These are phyloP conservation scores for Chimonanthus salicifolius DNA, from an alignment of 164 flowering plant species.

Conservation along the genomic window DNA sequence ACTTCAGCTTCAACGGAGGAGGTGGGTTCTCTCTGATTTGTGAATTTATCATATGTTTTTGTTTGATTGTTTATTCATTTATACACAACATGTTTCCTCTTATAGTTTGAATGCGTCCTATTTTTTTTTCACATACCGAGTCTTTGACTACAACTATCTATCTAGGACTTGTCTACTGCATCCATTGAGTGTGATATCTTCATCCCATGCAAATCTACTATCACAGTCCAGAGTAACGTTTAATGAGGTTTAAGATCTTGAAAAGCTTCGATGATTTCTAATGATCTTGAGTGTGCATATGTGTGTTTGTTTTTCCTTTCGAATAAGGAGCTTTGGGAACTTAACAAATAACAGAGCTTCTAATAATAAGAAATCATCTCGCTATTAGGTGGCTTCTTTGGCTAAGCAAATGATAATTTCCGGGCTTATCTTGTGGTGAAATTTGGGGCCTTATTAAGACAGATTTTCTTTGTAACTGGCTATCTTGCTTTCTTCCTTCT, in stretches of 20 bases:
- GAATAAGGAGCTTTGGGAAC: background rate
- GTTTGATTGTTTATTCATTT: slow-evolving; percentile 3
- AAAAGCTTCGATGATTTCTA: background rate
- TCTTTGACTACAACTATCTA: background rate
- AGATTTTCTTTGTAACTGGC: no score
- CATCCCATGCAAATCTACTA: background rate
- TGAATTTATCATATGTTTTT: slow-evolving; percentile 1
- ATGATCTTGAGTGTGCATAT: background rate
- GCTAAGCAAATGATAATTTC: no score
- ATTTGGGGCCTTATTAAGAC: no score
- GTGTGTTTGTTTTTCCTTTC: no score
- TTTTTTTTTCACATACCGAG: no score
- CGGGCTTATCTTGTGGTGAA: no score
- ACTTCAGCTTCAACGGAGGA: slow-evolving; percentile 90
- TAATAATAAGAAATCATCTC: no score
- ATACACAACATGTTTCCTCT: background rate
- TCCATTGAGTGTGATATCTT: background rate
- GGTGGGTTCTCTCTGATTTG: slow-evolving; percentile 33
- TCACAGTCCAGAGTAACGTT: background rate
- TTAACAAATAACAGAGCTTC: no score
- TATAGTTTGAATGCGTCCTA: background rate
- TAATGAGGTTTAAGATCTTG: background rate
- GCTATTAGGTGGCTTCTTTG: no score
- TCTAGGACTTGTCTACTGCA: background rate
- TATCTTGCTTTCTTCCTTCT: no score